Percentiles rank a stretch among this genome's conserved stretches.
Evolutionary conservation across 2,329 filamentous ascomycete species (phyloP).

Genomic region (Hymenoscyphus fructigenus): DNA sequence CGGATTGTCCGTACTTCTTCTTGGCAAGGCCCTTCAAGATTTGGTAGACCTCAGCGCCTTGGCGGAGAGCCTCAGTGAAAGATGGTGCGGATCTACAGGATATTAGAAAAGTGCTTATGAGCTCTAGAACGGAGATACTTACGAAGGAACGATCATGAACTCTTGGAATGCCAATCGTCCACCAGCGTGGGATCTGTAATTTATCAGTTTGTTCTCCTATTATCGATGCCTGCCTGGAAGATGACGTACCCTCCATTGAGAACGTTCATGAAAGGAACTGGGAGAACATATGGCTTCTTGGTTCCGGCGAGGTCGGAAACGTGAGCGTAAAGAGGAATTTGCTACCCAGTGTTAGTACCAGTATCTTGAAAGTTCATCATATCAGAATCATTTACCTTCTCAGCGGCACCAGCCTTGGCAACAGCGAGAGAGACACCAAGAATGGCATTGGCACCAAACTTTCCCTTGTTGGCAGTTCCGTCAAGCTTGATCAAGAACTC

Average conservation of each 20-base stretch:
- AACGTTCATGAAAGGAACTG: conserved; percentile 92
- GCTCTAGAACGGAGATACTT: conserved; percentile 39
- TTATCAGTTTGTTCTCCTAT: conserved; percentile 21
- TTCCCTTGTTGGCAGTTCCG: conserved; percentile 82
- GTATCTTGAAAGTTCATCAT: background rate
- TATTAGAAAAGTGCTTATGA: conserved; percentile 8
- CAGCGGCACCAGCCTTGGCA: conserved; percentile 85
- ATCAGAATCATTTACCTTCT: conserved; percentile 57
- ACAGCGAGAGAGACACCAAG: conserved; percentile 81
- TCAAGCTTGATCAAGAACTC: conserved; percentile 84
- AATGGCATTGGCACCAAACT: conserved; percentile 85
- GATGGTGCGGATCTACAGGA: conserved; percentile 69
- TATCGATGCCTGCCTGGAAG: background rate
- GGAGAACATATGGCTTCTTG: conserved; percentile 89
- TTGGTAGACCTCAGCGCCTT: conserved; percentile 97
- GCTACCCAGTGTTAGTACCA: conserved; percentile 42
- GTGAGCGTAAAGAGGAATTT: conserved; percentile 82
- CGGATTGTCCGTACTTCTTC: conserved; percentile 99
- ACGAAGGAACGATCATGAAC: conserved; percentile 91
- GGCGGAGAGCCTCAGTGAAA: conserved; percentile 94
- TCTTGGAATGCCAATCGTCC: conserved; percentile 94
- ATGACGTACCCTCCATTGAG: conserved; percentile 65
- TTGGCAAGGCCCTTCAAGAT: conserved; percentile 94
- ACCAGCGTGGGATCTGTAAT: conserved; percentile 83
- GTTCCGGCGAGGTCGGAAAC: conserved; percentile 84